phyloP scores from a whole-genome alignment of 768 basidiomycete genomes.

The Erythrobasidium yunnanense region DNA sequence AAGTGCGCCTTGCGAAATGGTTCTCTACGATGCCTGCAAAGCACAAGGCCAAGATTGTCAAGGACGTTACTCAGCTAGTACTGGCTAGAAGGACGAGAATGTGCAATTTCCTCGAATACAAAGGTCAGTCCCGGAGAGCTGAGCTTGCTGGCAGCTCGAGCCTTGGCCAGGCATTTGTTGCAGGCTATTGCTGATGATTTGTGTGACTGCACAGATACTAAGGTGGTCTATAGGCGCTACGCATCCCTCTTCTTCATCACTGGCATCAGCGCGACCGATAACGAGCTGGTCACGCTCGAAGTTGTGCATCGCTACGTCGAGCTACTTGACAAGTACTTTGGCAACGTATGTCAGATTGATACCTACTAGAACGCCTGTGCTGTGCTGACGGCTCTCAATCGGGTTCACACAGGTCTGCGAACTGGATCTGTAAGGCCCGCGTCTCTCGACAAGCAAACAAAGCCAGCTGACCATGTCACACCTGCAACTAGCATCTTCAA shows the following conservation, averaged over 20 bases:
- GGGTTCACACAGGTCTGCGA: slow-evolving; percentile 48
- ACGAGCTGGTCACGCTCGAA: slow-evolving; percentile 83
- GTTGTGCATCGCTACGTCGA: slow-evolving; percentile 80
- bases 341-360: slow-evolving; percentile 55
- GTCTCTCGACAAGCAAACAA: not conserved
- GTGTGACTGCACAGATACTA: no score
- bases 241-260: slow-evolving; percentile 91
- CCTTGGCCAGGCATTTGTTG: not conserved
- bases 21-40: slow-evolving; percentile 73
- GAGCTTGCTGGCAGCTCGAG: not conserved
- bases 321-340: slow-evolving; percentile 61
- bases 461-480: not conserved
- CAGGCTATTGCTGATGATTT: no score
- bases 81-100: slow-evolving; percentile 73
- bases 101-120: slow-evolving; percentile 96
- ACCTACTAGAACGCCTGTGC: not conserved
- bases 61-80: slow-evolving; percentile 91
- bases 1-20: slow-evolving; percentile 93
- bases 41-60: slow-evolving; percentile 63
- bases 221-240: slow-evolving; percentile 89
- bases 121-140: slow-evolving; percentile 50
- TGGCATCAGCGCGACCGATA: slow-evolving; percentile 70
- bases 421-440: slow-evolving; percentile 62
- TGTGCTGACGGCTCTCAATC: not conserved
- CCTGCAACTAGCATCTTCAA: slow-evolving; percentile 73